phyloP scores from a whole-genome alignment of 352 stramenopile genomes.

The Globisporangium rhizosaccharum region DNA sequence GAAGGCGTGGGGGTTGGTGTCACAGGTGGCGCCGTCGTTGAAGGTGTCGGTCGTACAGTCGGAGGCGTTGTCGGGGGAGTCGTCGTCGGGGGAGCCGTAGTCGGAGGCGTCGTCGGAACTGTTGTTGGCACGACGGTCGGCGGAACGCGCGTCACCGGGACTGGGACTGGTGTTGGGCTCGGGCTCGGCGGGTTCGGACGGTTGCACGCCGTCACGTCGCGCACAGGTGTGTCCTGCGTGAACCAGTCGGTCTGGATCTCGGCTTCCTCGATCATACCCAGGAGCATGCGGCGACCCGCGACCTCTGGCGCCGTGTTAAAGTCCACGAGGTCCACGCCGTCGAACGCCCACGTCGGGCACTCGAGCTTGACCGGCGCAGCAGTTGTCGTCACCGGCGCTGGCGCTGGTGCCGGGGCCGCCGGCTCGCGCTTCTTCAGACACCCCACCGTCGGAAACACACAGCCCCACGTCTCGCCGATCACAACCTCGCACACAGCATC shows the following conservation, averaged over 20 bases:
- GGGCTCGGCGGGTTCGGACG: no score
- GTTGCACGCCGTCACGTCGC: no score
- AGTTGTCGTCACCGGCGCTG: no score
- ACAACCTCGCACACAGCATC: slow-evolving; percentile 44
- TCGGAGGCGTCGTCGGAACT: no score
- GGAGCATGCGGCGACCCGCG: not conserved
- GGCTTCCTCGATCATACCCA: no score
- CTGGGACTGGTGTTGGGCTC: no score
- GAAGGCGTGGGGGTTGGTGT: no score
- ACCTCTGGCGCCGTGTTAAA: not conserved
- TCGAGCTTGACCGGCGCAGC: not conserved
- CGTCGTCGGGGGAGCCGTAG: not conserved
- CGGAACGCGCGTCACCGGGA: no score
- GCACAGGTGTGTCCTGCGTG: no score
- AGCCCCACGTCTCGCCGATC: not conserved
- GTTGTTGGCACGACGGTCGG: no score
- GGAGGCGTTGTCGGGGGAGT: not conserved
- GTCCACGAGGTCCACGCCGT: not conserved
- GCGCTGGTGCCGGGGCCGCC: slow-evolving; percentile 4
- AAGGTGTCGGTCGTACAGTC: not conserved
- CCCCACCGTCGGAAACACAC: not conserved
- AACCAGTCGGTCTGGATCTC: no score
- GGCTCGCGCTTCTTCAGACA: slow-evolving; percentile 5
- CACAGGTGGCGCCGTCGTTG: no score
- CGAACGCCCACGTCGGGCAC: slow-evolving; percentile 1